A percentile compares a stretch with the other conserved stretches of the same genome.
These are phyloP conservation scores for Vanderwaltozyma yarrowii DNA, from an alignment of 805 yeast species.

Conservation along the genomic window DNA sequence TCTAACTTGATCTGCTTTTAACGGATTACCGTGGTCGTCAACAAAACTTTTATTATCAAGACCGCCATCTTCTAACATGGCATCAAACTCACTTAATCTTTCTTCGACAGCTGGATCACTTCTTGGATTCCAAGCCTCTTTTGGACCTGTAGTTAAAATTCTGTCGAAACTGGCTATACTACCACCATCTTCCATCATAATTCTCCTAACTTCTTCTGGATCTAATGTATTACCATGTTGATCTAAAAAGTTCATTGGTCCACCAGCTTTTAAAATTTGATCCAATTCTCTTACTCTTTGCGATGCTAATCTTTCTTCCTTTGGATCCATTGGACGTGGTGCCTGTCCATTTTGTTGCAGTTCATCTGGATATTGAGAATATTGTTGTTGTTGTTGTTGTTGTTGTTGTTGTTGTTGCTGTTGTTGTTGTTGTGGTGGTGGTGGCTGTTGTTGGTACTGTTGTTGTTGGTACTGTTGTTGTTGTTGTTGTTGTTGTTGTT, in stretches of 20 bases:
- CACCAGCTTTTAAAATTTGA: constrained; percentile 18
- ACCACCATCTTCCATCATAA: constrained; percentile 23
- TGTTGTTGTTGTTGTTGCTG: neutral
- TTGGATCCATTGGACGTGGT: constrained; percentile 2
- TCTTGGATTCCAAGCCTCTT: neutral
- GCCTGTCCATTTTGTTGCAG: neutral
- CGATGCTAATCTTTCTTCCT: constrained; percentile 4
- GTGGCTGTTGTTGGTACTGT: constrained; percentile 1
- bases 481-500: neutral
- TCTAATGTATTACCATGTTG: constrained; percentile 30
- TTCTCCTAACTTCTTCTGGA: constrained; percentile 23
- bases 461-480: neutral
- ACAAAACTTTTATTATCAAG: constrained; percentile 2
- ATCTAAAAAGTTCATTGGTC: constrained; percentile 28
- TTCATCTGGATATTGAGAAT: neutral
- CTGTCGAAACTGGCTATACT: constrained; percentile 4
- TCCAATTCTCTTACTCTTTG: constrained; percentile 10
- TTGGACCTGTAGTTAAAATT: neutral
- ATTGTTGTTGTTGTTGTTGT: constrained; percentile 1
- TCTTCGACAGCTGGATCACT: constrained; percentile 1
- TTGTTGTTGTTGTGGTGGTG: neutral
- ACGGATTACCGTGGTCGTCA: constrained; percentile 3
- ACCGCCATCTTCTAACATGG: neutral
- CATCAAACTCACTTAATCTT: constrained; percentile 3
- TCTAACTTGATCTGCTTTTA: constrained; percentile 3